Percentiles rank a stretch among this genome's conserved stretches.
Evolutionary conservation across 2,329 filamentous ascomycete genomes (phyloP).

Genomic region (Phialophora tarda): DNA sequence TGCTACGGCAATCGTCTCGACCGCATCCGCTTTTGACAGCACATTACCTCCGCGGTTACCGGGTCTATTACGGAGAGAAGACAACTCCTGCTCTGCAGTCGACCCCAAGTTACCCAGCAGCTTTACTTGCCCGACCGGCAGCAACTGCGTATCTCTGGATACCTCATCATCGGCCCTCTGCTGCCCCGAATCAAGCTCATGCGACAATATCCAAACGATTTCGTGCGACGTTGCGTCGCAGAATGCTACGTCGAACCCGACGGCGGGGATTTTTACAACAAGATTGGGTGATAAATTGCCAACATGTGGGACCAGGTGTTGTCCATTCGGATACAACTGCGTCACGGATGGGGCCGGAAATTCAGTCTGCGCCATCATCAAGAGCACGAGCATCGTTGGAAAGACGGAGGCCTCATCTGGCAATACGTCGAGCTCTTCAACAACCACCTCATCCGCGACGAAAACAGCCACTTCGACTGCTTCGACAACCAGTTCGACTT

Average conservation of each 20-base stretch:
- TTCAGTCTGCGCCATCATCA: conserved; percentile 32
- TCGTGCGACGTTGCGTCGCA: conserved; percentile 52
- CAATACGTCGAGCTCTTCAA: conserved; percentile 30
- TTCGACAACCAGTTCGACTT: conserved; percentile 28
- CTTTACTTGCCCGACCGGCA: conserved; percentile 52
- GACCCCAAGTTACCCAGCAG: conserved; percentile 47
- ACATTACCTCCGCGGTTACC: background rate
- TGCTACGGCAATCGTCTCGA: conserved; percentile 19
- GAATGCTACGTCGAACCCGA: conserved; percentile 48
- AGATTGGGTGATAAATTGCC: conserved; percentile 48
- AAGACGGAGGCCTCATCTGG: conserved; percentile 35
- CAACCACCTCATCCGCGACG: conserved; percentile 26
- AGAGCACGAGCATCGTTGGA: conserved; percentile 36
- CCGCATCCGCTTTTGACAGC: conserved; percentile 23
- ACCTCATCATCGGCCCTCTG: conserved; percentile 52
- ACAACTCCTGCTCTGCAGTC: conserved; percentile 44
- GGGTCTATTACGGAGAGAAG: conserved; percentile 23
- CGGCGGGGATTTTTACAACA: conserved; percentile 50
- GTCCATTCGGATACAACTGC: conserved; percentile 56
- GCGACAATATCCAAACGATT: conserved; percentile 51
- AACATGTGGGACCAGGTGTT: conserved; percentile 51
- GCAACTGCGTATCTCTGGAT: conserved; percentile 52
- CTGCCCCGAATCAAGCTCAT: conserved; percentile 52
- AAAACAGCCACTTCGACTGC: conserved; percentile 33
- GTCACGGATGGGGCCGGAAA: conserved; percentile 25